Evolutionary conservation across 768 basidiomycete genomes (phyloP), one percentile per base, ranked within the genome.

Genomic region (Sistotremastrum niveocremeum): DNA sequence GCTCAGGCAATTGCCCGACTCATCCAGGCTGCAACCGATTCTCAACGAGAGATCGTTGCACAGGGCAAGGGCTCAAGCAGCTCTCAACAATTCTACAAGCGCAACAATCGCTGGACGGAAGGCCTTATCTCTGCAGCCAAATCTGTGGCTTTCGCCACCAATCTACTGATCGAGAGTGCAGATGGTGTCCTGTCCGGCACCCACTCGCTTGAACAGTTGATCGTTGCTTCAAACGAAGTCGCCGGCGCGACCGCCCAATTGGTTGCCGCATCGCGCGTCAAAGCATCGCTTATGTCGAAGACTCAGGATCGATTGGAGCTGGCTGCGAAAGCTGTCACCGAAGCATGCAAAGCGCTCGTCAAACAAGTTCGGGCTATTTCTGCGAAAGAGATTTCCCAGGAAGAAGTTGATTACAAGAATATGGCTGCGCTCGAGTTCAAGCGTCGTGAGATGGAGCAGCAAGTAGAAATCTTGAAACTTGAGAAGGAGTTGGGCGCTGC

Each of bases 21-120:
- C 48, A 98, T 99, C 59, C 77, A 84, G 60, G 94, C 95, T 6
- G 95, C 95, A 20, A 95, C 95, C 1, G 93, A 93, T 35, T 97
- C 93, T 43, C 95, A 99, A 63, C 79, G 97, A 61, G 95, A 99
- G 67, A 99, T 99, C 46, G 95, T 97, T 46, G 81, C 82, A 3
- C 83, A 95, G 65, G 95, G 95, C 48, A 86, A 79, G 61, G 95
- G 95, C 6, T 86, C 91, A 12, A 90, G 81, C 62, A 76, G 91
- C 28, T 79, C 72, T 12, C 89, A 94, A 62, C 94, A 97, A 57
- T 99, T 99, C 74, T 99, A 98, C 76, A 99, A 99, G 70, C 82
- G 88, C 49, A 97, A 99, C 77, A 98, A 98, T 64, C 77, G 95
- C 49, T 99, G 95, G 95, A 99, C 95, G 39, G 95, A 99, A 62